phyloP scores from a whole-genome alignment of 164 flowering plant genomes.

The Akebia trifoliata region DNA sequence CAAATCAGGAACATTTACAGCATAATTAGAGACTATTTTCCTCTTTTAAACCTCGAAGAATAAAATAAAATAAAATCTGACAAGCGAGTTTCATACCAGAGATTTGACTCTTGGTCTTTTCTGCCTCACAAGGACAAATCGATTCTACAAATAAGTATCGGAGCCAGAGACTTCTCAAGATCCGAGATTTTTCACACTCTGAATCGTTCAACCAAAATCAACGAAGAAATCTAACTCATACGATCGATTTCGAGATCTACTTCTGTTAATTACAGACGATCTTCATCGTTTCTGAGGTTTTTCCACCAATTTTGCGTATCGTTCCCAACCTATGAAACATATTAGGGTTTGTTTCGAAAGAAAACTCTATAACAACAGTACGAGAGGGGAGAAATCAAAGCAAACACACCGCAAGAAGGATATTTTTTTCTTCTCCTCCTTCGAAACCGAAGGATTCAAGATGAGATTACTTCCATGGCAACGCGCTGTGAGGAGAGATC shows the following conservation, averaged over 20 bases:
- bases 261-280: background rate
- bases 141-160: background rate
- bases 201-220: constrained; percentile 3
- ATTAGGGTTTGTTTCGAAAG: constrained; percentile 1
- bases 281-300: background rate
- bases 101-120: constrained; percentile 7
- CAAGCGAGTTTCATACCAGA: constrained; percentile 7
- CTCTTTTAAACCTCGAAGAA: constrained; percentile 5
- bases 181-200: constrained; percentile 5
- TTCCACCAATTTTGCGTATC: background rate
- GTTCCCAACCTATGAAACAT: constrained; percentile 20
- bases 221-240: background rate
- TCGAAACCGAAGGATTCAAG: background rate
- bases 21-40: background rate
- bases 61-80: background rate
- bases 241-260: constrained; percentile 1
- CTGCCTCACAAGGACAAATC: background rate
- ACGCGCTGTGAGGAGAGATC: background rate
- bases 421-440: background rate
- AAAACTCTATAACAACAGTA: background rate
- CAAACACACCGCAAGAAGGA: too few relatives aligned
- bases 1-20: background rate
- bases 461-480: constrained; percentile 5
- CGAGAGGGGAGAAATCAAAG: background rate
- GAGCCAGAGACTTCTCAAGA: constrained; percentile 7